Conservation (phyloP, 768 basidiomycete genomes). For the Boletus sensibilis region DNA sequence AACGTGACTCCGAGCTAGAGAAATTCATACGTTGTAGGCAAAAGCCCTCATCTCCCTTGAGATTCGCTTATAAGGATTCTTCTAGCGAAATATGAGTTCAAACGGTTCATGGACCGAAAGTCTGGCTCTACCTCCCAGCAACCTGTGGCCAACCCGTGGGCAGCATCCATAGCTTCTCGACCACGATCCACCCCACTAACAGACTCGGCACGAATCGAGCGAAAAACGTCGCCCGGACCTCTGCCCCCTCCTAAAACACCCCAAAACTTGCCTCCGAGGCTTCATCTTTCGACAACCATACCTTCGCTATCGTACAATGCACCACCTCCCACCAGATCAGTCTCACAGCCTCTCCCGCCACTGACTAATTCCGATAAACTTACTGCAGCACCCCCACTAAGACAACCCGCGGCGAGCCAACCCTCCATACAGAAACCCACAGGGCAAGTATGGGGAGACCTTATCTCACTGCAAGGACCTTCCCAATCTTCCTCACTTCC, state of each 20-base stretch:
- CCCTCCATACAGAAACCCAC: slow-evolving; percentile 19
- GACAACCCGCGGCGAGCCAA: slow-evolving; percentile 2
- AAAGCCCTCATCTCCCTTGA: neutral
- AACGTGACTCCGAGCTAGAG: slow-evolving; percentile 88
- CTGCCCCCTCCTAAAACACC: slow-evolving; percentile 28
- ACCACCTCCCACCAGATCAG: slow-evolving; percentile 26
- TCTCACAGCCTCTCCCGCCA: slow-evolving; percentile 37
- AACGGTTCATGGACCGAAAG: slow-evolving; percentile 56
- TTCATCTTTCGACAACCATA: slow-evolving; percentile 13
- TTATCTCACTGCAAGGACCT: slow-evolving; percentile 48
- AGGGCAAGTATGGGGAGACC: slow-evolving; percentile 59
- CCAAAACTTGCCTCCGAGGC: slow-evolving; percentile 24
- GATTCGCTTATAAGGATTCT: neutral
- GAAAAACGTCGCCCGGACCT: slow-evolving; percentile 24
- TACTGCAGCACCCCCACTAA: slow-evolving; percentile 1
- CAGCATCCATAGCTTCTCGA: slow-evolving; percentile 28
- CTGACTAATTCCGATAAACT: slow-evolving; percentile 15
- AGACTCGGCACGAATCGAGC: slow-evolving; percentile 10
- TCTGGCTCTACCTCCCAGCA: slow-evolving; percentile 35
- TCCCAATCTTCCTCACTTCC: slow-evolving; percentile 43
- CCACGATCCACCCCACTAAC: slow-evolving; percentile 17
- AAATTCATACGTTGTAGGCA: slow-evolving; percentile 79
- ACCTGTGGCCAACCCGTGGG: slow-evolving; percentile 42
- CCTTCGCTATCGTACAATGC: slow-evolving; percentile 15
- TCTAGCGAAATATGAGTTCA: slow-evolving; percentile 80